Evolutionary conservation across 495 filamentous ascomycete genomes (phyloP).

Genomic region (Podospora sp.): DNA sequence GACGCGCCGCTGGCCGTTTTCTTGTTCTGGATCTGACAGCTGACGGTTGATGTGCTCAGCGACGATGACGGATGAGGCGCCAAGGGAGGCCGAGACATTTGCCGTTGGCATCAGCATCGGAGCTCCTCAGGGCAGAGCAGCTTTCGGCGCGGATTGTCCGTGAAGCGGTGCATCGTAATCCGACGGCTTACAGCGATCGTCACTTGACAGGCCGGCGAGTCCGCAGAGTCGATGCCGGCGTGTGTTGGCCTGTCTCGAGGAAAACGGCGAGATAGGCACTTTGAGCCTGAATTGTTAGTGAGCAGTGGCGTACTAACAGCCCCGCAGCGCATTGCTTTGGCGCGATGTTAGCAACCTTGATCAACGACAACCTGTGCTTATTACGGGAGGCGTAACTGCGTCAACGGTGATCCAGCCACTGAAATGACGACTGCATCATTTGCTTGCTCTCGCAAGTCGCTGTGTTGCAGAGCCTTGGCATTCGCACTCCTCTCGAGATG

Average conservation of each 20-base stretch:
- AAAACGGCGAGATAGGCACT: no score
- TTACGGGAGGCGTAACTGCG: no score
- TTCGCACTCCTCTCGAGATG: neutral
- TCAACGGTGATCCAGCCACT: no score
- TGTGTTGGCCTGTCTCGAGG: neutral
- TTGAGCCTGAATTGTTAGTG: no score
- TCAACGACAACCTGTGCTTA: no score
- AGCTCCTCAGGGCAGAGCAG: neutral
- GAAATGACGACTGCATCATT: no score
- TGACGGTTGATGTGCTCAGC: neutral
- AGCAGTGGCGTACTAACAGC: no score
- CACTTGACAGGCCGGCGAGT: neutral
- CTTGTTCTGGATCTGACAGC: neutral
- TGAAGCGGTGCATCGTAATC: neutral
- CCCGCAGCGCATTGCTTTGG: no score
- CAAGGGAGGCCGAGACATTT: neutral
- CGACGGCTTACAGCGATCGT: neutral
- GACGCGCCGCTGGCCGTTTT: no score
- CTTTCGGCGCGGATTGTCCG: neutral
- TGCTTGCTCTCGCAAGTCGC: no score
- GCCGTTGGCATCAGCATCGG: neutral
- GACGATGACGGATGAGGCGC: neutral
- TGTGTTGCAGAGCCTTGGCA: no score
- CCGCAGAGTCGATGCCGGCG: neutral
- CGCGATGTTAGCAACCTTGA: no score